phyloP scores from a whole-genome alignment of 1,139 yeast genomes.

The Yarrowia galli region DNA sequence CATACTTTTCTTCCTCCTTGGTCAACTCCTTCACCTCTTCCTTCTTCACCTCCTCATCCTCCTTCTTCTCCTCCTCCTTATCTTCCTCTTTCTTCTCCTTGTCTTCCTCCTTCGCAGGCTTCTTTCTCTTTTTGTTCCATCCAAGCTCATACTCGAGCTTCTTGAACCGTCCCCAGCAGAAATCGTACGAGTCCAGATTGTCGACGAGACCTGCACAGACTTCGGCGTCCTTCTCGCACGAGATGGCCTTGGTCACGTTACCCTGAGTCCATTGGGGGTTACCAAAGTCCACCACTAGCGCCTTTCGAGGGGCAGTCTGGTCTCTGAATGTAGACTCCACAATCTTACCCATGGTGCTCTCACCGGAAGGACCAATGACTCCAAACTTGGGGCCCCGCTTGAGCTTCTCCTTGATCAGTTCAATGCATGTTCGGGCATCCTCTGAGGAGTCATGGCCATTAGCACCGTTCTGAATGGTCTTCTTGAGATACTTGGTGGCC shows the following conservation, averaged over 20 bases:
- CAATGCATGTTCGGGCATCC: constrained; percentile 83
- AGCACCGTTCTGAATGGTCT: constrained; percentile 67
- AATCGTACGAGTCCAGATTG: constrained; percentile 51
- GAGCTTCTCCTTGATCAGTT: constrained; percentile 73
- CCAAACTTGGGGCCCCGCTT: constrained; percentile 74
- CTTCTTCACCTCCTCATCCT: neutral
- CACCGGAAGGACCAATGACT: constrained; percentile 54
- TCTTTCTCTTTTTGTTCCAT: constrained; percentile 41
- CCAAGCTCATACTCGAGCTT: constrained; percentile 61
- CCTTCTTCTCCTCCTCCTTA: constrained; percentile 10
- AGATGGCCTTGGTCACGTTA: constrained; percentile 52
- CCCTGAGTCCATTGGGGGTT: constrained; percentile 51
- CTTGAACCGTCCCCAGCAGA: constrained; percentile 63
- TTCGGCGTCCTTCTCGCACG: constrained; percentile 67
- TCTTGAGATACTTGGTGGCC: constrained; percentile 60
- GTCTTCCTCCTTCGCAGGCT: constrained; percentile 27
- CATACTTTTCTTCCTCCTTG: constrained; percentile 15
- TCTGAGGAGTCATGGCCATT: constrained; percentile 86
- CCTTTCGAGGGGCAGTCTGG: constrained; percentile 41
- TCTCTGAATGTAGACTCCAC: constrained; percentile 39
- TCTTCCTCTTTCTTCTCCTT: constrained; percentile 28
- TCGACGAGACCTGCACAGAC: constrained; percentile 54
- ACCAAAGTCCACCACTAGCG: constrained; percentile 52
- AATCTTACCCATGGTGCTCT: constrained; percentile 52
- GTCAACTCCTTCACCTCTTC: constrained; percentile 7